Evolutionary conservation across 169 alveolate species (phyloP).

Genomic region (Besnoitia besnoiti): DNA sequence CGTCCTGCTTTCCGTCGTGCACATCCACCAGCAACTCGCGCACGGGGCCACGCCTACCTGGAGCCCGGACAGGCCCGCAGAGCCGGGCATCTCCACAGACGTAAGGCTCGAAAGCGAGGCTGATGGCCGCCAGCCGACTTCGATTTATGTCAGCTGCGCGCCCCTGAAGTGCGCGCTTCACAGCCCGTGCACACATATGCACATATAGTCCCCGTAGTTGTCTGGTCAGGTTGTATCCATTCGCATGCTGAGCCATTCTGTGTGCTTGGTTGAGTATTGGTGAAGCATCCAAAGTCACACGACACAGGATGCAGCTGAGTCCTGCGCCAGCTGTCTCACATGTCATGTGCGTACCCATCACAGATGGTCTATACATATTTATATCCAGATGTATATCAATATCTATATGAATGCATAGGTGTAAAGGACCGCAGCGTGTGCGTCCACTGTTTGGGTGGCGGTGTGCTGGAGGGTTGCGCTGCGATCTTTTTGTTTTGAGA

Average conservation of each 20-base stretch:
- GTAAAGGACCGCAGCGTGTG: neutral
- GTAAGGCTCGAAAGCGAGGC: neutral
- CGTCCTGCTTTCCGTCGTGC: constrained; percentile 38
- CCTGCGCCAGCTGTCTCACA: too few species aligned
- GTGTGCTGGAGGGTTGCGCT: neutral
- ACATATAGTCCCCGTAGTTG: too few species aligned
- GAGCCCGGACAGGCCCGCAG: constrained; percentile 34
- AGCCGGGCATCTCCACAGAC: neutral
- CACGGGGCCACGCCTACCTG: neutral
- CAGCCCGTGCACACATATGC: neutral
- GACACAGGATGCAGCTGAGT: too few species aligned
- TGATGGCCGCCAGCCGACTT: too few species aligned
- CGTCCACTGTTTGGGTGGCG: neutral
- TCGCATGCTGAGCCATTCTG: too few species aligned
- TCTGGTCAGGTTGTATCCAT: too few species aligned
- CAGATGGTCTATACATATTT: neutral
- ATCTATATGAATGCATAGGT: neutral
- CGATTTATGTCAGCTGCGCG: too few species aligned
- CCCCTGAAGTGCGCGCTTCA: neutral
- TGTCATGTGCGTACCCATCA: neutral
- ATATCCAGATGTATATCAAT: neutral
- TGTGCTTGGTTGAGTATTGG: too few species aligned
- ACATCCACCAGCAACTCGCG: neutral
- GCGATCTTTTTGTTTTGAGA: neutral
- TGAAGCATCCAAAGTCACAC: too few species aligned